Evolutionary conservation across 2,329 filamentous ascomycete genomes (phyloP), one percentile per base, ranked within the genome.

Genomic region (Sclerotinia glacialis): DNA sequence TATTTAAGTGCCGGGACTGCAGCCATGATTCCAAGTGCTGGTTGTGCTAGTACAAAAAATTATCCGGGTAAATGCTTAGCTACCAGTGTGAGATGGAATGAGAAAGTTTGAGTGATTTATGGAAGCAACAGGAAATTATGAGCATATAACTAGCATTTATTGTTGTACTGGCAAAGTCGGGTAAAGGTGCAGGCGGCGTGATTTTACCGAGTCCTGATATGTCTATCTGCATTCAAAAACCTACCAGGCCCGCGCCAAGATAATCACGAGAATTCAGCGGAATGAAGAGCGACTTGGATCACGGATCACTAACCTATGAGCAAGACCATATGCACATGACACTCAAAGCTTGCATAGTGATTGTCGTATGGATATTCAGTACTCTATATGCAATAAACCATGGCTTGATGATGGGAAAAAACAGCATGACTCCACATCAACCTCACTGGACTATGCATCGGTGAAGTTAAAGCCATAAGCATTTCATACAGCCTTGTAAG

Each of bases 1-100:
- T 70, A 70, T 23, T 72, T 70, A 26, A 70, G 37, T 26, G 69
- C 71, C 47, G 70, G 42, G 65, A 72, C 69, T 21, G 50, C 14
- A 46, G 46, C 12, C 47, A 63, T 63, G 5, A 42, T 46, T 40
- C 11, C n/a, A 28, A 65, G 23, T 61, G 26, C 37, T 23, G n/a
- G 11, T n/a, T 55, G 2, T 47, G 9, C 23, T 64, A 28, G 18
- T 34, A 5, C 44, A 3, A 16, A 12, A 26, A 31, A 5, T n/a
- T 23, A 31, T 26, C 2, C 31, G 16, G 3, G 28, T 5, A 55
- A 42, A 54, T 23, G 28, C 9, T 37, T 46, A 28, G 21, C 26
- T 50, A 5, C 4, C 5, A 63, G 2, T 23, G 1, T 55, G 46
- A 46, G 26, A 16, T 34, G 34, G n/a, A 49, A 18, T 62, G 46